Conservation (phyloP, 2,329 filamentous ascomycete species). For the Plenodomus lindquistii region DNA sequence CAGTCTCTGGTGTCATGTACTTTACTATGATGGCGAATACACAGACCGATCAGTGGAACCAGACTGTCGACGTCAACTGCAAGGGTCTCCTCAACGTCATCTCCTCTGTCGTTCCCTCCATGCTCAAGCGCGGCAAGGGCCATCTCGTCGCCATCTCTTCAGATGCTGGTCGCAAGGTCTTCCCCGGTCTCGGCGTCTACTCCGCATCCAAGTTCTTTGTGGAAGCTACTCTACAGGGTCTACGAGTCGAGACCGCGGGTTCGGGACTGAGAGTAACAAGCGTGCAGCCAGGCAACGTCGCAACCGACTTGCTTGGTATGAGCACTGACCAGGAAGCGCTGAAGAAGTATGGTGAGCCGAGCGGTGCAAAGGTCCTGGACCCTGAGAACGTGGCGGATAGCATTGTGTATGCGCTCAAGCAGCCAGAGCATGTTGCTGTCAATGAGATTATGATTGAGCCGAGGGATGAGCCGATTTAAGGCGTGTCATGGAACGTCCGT, state of each 20-base stretch:
- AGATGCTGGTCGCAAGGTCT: conserved; percentile 79
- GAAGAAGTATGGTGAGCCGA: conserved; percentile 76
- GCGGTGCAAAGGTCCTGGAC: conserved; percentile 74
- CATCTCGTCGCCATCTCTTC: conserved; percentile 83
- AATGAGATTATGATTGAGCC: conserved; percentile 74
- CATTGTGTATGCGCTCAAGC: conserved; percentile 74
- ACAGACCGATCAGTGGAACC: conserved; percentile 75
- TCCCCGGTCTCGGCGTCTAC: conserved; percentile 80
- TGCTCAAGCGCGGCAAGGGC: conserved; percentile 70
- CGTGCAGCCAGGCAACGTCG: conserved; percentile 77
- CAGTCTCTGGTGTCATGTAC: conserved; percentile 85
- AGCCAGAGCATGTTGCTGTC: conserved; percentile 75
- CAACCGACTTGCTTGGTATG: conserved; percentile 73
- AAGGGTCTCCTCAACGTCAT: conserved; percentile 78
- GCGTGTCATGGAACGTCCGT: not conserved
- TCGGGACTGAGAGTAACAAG: conserved; percentile 72
- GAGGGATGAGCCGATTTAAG: conserved; percentile 42
- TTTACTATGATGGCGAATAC: conserved; percentile 84
- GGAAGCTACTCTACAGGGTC: conserved; percentile 74
- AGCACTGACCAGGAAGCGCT: conserved; percentile 76
- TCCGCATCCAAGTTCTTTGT: conserved; percentile 85
- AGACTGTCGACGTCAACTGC: conserved; percentile 84
- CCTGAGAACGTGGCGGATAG: conserved; percentile 72
- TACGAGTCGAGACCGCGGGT: conserved; percentile 76
- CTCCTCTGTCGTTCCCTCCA: conserved; percentile 68